Conservation (phyloP, 495 filamentous ascomycete species). For the Penicillium psychrofluorescens region DNA sequence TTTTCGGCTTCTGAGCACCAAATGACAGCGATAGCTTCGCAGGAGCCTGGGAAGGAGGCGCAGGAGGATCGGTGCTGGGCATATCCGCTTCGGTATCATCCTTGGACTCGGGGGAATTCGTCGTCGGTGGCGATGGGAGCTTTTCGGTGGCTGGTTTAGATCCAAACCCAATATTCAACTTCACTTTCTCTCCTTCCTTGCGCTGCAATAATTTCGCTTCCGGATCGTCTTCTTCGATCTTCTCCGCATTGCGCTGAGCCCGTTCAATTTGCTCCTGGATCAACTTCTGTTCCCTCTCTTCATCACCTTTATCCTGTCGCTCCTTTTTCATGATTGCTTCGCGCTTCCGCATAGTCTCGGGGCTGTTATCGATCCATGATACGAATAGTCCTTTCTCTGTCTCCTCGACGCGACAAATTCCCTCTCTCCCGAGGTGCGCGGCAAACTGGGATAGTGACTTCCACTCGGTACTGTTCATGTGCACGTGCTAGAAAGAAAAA, state of each 20-base stretch:
- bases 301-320: slow-evolving; percentile 78
- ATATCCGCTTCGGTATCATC: slow-evolving; percentile 14
- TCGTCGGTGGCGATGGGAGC: slow-evolving; percentile 17
- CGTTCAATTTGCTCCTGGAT: slow-evolving; percentile 74
- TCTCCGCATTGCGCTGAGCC: slow-evolving; percentile 43
- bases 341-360: slow-evolving; percentile 69
- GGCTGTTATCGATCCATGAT: slow-evolving; percentile 83
- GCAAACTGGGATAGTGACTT: slow-evolving; percentile 78
- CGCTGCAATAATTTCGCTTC: slow-evolving; percentile 51
- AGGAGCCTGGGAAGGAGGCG: slow-evolving; percentile 14
- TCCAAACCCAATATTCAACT: slow-evolving; percentile 57
- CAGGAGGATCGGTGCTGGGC: slow-evolving; percentile 13
- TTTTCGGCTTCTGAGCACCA: slow-evolving; percentile 58
- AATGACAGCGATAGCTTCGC: slow-evolving; percentile 54
- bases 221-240: slow-evolving; percentile 31
- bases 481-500: slow-evolving; percentile 57
- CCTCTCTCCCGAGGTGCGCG: slow-evolving; percentile 73
- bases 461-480: slow-evolving; percentile 93
- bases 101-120: slow-evolving; percentile 7
- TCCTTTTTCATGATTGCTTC: slow-evolving; percentile 81
- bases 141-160: slow-evolving; percentile 28
- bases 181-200: slow-evolving; percentile 78
- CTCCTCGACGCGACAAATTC: slow-evolving; percentile 81
- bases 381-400: slow-evolving; percentile 80
- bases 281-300: slow-evolving; percentile 74